Base-by-base conservation (phyloP, 2,329 filamentous ascomycete genomes). In the Leptographium procerum region DNA sequence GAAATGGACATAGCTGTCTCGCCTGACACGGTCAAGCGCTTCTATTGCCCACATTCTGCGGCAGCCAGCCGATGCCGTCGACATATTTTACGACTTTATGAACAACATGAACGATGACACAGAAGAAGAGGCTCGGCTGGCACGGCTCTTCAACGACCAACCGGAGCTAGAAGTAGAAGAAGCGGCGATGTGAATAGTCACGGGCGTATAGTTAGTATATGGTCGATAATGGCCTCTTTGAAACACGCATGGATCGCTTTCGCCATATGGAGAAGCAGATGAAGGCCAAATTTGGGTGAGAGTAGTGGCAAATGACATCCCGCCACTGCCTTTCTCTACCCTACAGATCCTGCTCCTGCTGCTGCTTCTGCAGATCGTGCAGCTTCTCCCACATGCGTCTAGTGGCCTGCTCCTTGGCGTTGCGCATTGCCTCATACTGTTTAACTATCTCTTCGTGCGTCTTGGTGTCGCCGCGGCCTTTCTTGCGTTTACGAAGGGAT, bases 31-130 rank as follows among this genome's bases (percentile, higher is more conserved):
- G 31, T 16, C 11, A 47, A 34, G 29, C 45, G 34, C 0, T 59
- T 56, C 22, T 47, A 36, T 59, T n/a, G 53, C 57, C 11, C 52
- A 56, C 52, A 52, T 56, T 19, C 11, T 59, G n/a, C 53, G 47
- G 36, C 29, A 52, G 43, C 57, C 57, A 34, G 2, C 47, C 11
- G 19, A 59, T 24, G 57, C 57, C n/a, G 57, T 56, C n/a, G n/a
- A 52, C 2, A 47, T 52, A 10, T 59, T 52, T 43, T 33, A 55
- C 33, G n/a, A 34, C 9, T 56, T 59, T 47, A 47, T 59, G 10
- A 34, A 43, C 43, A 33, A 48, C 11, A 36, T 14, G n/a, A 24
- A 36, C 9, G 28, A 22, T 26, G 50, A 33, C 29, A 22, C 7
- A n/a, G 56, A 48, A 4, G 31, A 40, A 50, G 45, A 58, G 10